A percentile compares a stretch with the other conserved stretches of the same genome.
Evolutionary conservation across 1,284 basidiomycete species (phyloP).

Genomic region (Tylopilus sp.): DNA sequence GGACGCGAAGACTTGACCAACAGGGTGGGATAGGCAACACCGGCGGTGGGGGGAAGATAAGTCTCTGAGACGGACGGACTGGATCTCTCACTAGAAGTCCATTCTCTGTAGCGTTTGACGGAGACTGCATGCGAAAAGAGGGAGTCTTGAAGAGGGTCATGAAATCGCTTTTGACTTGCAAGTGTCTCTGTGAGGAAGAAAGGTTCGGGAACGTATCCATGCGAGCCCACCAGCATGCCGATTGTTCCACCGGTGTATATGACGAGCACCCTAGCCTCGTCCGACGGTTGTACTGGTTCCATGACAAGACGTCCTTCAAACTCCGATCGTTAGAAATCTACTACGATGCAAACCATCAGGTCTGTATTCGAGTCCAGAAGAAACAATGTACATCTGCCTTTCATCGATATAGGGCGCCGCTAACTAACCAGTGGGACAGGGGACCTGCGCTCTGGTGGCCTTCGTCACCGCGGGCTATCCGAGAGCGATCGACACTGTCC

Average conservation of each 20-base stretch:
- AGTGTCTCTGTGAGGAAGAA: constrained; percentile 82
- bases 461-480: constrained; percentile 94
- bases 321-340: background rate
- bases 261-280: constrained; percentile 76
- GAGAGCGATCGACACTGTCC: constrained; percentile 72
- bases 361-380: constrained; percentile 71
- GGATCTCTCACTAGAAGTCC: constrained; percentile 56
- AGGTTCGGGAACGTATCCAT: constrained; percentile 84
- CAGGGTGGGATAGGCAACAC: constrained; percentile 46
- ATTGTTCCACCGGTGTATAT: constrained; percentile 85
- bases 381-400: constrained; percentile 45
- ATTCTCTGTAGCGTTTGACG: constrained; percentile 68
- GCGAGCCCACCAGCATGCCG: constrained; percentile 75
- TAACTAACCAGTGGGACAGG: constrained; percentile 44
- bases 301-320: constrained; percentile 29
- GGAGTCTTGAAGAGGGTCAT: constrained; percentile 78
- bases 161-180: constrained; percentile 75
- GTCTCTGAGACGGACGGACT: constrained; percentile 36
- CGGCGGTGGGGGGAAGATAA: constrained; percentile 14
- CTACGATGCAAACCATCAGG: constrained; percentile 64
- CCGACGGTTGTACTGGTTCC: constrained; percentile 47
- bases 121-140: constrained; percentile 69
- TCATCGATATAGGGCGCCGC: background rate
- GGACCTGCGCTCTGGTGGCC: constrained; percentile 71
- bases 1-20: constrained; percentile 68